phyloP scores from a whole-genome alignment of 208 protist genomes.

The Crithidia bombi region DNA sequence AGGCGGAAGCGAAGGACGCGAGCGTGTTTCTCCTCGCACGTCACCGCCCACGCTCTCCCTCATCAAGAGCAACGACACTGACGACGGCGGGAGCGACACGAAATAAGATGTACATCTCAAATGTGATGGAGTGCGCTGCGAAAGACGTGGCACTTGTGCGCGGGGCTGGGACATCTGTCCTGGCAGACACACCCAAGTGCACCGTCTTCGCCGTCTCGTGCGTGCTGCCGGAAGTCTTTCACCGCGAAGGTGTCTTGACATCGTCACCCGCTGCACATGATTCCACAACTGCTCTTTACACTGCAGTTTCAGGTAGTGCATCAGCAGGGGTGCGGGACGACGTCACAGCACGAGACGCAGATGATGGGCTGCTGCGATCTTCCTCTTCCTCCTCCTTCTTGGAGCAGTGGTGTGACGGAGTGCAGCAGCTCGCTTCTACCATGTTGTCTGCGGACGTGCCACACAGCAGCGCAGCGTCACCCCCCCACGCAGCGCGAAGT shows the following conservation, averaged over 20 bases:
- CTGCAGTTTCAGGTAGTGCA: no score
- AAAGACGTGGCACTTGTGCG: neutral
- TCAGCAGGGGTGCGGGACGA: no score
- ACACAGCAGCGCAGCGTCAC: no score
- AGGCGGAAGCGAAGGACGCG: neutral
- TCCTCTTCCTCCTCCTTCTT: no score
- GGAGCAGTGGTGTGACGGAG: slow-evolving; percentile 23
- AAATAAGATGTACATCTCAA: neutral
- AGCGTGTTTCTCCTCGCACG: neutral
- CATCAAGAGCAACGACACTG: neutral
- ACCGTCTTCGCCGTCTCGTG: neutral
- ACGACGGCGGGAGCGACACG: neutral
- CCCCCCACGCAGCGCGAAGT: no score
- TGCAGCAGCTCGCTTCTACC: slow-evolving; percentile 12
- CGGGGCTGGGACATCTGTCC: neutral
- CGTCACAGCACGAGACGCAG: no score
- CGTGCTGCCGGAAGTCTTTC: neutral
- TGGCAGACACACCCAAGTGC: neutral
- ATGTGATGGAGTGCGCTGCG: neutral
- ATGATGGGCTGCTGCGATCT: neutral
- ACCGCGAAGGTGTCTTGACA: neutral
- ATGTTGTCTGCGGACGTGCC: neutral
- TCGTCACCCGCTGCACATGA: neutral
- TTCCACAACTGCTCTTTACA: no score
- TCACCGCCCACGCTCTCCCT: neutral